Evolutionary conservation across 139 green algal genomes (phyloP).

Genomic region (Pseudopediastrum boryanum): DNA sequence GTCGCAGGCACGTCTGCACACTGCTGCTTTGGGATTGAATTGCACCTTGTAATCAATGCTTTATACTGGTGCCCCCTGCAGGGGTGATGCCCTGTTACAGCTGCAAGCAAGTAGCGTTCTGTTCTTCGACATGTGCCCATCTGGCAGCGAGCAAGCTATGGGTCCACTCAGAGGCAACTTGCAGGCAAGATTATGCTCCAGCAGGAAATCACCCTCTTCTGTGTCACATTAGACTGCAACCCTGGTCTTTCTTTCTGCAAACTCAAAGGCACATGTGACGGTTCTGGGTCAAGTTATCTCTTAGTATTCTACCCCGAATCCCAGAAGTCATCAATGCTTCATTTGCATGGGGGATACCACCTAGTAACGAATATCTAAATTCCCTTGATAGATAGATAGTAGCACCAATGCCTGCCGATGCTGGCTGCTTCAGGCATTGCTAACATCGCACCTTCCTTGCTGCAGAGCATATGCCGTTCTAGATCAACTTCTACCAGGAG

Average conservation of each 20-base stretch:
- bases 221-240: not conserved
- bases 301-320: not conserved
- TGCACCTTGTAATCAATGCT: not conserved
- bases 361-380: not conserved
- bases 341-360: not conserved
- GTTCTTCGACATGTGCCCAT: conserved; percentile 44
- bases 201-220: no score
- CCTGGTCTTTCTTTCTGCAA: not conserved
- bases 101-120: conserved; percentile 57
- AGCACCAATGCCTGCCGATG: not conserved
- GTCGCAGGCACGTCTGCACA: not conserved
- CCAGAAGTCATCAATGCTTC: not conserved
- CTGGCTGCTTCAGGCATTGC: no score
- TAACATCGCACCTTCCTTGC: not conserved
- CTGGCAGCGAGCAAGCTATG: conserved; percentile 32
- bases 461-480: conserved; percentile 42
- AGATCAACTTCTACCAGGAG: not conserved
- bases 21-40: not conserved
- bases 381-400: not conserved
- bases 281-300: not conserved
- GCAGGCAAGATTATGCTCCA: conserved; percentile 33
- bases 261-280: not conserved
- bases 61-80: conserved; percentile 16
- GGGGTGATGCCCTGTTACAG: conserved; percentile 22
- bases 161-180: conserved; percentile 52